Evolutionary conservation across 257 asterid genomes (phyloP).

Genomic region (Solanum virginianum): DNA sequence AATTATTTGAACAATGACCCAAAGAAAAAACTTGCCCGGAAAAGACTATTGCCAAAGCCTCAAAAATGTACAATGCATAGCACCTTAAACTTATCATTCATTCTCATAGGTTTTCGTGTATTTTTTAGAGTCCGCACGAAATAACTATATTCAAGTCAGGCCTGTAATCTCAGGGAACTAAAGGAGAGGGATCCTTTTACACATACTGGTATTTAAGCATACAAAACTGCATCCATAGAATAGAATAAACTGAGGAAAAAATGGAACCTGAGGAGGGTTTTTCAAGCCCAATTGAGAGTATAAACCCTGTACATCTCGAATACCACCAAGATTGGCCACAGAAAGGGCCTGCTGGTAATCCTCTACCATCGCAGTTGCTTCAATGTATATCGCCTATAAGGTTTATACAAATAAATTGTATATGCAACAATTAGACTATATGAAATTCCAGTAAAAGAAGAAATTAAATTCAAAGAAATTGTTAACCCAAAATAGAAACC

Average conservation of each 20-base stretch:
- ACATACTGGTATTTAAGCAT: not conserved
- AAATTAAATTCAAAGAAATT: not conserved
- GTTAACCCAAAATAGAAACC: not conserved
- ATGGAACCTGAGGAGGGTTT: constrained; percentile 65
- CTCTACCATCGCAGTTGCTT: constrained; percentile 92
- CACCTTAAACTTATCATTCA: not conserved
- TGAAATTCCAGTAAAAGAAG: not conserved
- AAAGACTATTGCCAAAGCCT: not conserved
- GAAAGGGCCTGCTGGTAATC: constrained; percentile 87
- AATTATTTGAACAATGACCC: not conserved
- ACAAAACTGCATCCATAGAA: not conserved
- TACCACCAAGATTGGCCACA: constrained; percentile 5
- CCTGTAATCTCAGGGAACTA: not conserved
- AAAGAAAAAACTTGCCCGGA: not conserved
- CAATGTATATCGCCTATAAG: constrained; percentile 68
- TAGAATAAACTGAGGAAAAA: not conserved
- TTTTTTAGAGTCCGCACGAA: not conserved
- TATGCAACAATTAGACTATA: not conserved
- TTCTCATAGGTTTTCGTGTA: not conserved
- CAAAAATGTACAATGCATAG: not conserved
- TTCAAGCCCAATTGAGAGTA: constrained; percentile 69
- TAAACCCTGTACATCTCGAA: constrained; percentile 29
- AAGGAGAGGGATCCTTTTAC: not conserved
- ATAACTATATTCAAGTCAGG: not conserved
- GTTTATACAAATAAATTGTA: not conserved